A percentile compares a stretch with the other conserved stretches of the same genome.
These are phyloP conservation scores for Tagetes erecta DNA, from an alignment of 129 eudicot species.

Conservation along the genomic window DNA sequence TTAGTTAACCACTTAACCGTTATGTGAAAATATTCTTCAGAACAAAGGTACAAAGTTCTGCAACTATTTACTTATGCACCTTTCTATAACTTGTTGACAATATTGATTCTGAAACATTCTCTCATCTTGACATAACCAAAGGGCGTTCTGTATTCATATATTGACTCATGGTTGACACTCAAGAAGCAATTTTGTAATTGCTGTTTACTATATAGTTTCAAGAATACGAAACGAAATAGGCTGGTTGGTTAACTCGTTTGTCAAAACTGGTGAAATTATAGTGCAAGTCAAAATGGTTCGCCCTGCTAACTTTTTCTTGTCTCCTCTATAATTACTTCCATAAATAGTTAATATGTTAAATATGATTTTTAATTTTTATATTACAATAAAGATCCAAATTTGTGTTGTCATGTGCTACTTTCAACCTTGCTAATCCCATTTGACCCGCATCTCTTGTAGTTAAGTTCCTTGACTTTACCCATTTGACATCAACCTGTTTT, in stretches of 20 bases:
- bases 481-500: background rate
- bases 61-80: background rate
- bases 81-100: conserved; percentile 1
- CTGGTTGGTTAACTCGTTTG: background rate
- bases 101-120: background rate
- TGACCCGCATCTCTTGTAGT: background rate
- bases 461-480: background rate
- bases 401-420: background rate
- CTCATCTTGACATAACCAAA: conserved; percentile 1
- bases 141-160: background rate
- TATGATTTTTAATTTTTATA: background rate
- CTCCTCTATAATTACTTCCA: background rate
- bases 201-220: background rate
- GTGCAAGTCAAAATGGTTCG: background rate
- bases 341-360: background rate
- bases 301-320: background rate
- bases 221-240: background rate
- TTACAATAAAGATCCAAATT: background rate
- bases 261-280: background rate
- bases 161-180: background rate
- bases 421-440: background rate
- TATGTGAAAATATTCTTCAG: background rate
- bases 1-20: conserved; percentile 3
- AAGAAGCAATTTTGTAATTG: too few relatives aligned
- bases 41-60: background rate